Conservation (phyloP, 208 protist species). For the Acanthamoeba triangularis region DNA sequence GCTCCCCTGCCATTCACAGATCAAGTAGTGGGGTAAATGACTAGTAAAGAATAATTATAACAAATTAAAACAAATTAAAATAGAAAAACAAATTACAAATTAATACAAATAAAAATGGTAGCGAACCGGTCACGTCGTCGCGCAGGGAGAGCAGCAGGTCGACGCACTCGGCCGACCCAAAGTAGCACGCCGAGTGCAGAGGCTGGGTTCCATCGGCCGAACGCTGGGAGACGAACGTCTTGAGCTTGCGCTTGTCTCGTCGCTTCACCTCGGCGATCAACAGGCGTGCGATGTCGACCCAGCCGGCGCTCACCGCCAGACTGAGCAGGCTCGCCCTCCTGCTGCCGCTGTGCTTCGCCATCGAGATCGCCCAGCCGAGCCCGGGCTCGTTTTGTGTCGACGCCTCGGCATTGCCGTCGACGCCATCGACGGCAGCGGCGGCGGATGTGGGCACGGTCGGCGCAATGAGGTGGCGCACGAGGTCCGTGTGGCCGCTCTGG, state of each 20-base stretch:
- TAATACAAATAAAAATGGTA: background rate
- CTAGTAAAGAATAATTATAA: background rate
- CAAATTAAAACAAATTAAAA: background rate
- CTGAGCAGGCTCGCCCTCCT: background rate
- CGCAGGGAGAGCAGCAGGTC: constrained; percentile 23
- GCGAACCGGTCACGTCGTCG: background rate
- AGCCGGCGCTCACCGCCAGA: background rate
- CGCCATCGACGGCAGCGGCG: background rate
- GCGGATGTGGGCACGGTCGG: background rate
- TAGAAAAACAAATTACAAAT: background rate
- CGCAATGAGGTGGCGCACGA: constrained; percentile 28
- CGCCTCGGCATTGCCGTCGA: background rate
- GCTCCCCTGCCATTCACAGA: no score
- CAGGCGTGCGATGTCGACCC: background rate
- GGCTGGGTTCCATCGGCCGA: no score
- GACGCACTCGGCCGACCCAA: background rate
- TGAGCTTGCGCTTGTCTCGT: constrained; percentile 8
- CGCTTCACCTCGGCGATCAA: background rate
- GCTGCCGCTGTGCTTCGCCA: background rate
- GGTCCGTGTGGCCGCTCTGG: background rate
- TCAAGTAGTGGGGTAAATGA: no score
- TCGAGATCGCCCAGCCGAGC: background rate
- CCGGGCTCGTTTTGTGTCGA: background rate
- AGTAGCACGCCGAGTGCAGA: background rate
- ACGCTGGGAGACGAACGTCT: background rate